Base-by-base conservation (phyloP, 441 rosid genomes). In the Pelargonium fulgidum region DNA sequence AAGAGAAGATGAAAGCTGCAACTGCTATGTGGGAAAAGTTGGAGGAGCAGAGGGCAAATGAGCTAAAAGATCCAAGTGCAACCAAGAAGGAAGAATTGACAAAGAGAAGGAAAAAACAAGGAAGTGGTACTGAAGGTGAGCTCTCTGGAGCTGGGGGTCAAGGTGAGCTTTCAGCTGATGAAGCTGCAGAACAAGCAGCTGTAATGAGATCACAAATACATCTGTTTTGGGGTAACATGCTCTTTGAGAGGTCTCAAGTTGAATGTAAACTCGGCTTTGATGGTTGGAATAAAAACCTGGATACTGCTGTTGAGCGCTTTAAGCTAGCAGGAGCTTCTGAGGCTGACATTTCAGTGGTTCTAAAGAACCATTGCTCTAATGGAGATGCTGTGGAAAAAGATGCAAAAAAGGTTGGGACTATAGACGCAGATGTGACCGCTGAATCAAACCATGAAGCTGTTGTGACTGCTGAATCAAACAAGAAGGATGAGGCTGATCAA, bases 171-270 rank as follows among this genome's bases (percentile, higher is more conserved):
- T 81, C 90, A 14, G 81, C 91, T 0, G 97, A 83, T 58, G 99
- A 89, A 83, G 97, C 93, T 0, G 96, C 94, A 67, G 98, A 93
- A 68, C 98, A 93, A 83, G 97, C 95, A 41, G 84, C 82, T 13
- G 97, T 91, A 1, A 89, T 91, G 97, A 91, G 93, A 82, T 93
- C 97, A 13, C 99, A 93, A 82, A 93, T 93, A 74, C 99, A 93
- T 83, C 86, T 93, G 16, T 91, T 93, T 76, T 93, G 99, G 99
- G 99, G 97, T 9, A 93, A 93, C 76, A 84, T 93, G 95, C 83
- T 91, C 22, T 91, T 91, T 65, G 99, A 93, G 78, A 85, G 96
- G 74, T 93, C 99, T 24, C 99, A 93, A 81, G 91, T 91, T 16
- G 99, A 88, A 80, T 84, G 93, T 88, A 93, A 91, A 77, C 72